A percentile compares a stretch with the other conserved stretches of the same genome.
These are phyloP conservation scores for Starmerella kuoi DNA, from an alignment of 805 yeast genomes.

Conservation along the genomic window DNA sequence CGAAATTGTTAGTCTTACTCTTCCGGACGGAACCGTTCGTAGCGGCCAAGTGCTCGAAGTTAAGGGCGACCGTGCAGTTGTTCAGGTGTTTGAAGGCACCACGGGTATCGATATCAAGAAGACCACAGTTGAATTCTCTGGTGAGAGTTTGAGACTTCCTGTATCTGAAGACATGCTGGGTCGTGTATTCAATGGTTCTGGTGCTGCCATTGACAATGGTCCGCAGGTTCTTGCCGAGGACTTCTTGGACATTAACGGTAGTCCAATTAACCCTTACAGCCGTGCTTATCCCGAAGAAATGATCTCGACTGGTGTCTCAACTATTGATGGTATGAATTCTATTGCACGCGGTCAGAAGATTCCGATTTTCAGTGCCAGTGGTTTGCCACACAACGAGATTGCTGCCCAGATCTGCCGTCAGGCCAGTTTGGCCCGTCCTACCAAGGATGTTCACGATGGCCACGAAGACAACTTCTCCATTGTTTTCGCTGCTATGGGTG, in stretches of 20 bases:
- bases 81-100: constrained; percentile 98
- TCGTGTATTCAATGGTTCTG: constrained; percentile 97
- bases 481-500: constrained; percentile 99
- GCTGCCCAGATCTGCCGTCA: constrained; percentile 99
- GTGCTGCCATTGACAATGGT: constrained; percentile 95
- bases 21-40: constrained; percentile 89
- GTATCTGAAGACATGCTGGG: constrained; percentile 97
- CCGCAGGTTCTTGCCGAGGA: constrained; percentile 98
- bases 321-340: constrained; percentile 98
- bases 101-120: constrained; percentile 97
- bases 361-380: constrained; percentile 97
- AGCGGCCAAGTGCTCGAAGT: constrained; percentile 98
- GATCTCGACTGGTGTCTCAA: constrained; percentile 98
- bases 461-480: constrained; percentile 98
- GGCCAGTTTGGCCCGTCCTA: constrained; percentile 98
- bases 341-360: constrained; percentile 99
- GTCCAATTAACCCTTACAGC: constrained; percentile 96
- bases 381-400: constrained; percentile 98
- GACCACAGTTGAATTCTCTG: constrained; percentile 94
- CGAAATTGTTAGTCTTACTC: constrained; percentile 91
- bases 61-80: constrained; percentile 92
- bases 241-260: constrained; percentile 94
- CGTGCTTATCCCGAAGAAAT: constrained; percentile 99
- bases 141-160: constrained; percentile 81
- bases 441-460: constrained; percentile 98